Percentiles rank a stretch among this genome's conserved stretches.
Conservation (phyloP, 441 rosid species). For the Breynia disticha region DNA sequence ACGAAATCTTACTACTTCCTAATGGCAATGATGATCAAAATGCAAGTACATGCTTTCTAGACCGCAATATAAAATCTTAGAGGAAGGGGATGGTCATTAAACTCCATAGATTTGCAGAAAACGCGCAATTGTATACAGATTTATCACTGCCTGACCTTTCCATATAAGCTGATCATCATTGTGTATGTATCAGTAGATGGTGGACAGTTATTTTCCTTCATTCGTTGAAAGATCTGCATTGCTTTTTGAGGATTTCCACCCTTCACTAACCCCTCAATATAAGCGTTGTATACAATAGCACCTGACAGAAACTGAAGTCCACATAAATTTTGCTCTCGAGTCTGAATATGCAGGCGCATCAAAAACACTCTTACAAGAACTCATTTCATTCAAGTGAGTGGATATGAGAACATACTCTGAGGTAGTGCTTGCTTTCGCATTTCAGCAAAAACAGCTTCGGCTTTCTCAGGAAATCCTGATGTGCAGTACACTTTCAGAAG, state of each 20-base stretch:
- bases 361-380: too few relatives aligned
- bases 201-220: constrained; percentile 61
- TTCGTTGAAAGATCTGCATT: constrained; percentile 51
- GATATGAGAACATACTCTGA: constrained; percentile 46
- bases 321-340: not conserved
- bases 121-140: not conserved
- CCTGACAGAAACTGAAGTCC: constrained; percentile 28
- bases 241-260: constrained; percentile 56
- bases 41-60: too few relatives aligned
- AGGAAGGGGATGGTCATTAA: not conserved
- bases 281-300: constrained; percentile 67
- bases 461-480: constrained; percentile 46
- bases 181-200: constrained; percentile 72
- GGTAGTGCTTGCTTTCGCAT: constrained; percentile 65
- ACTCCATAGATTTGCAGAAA: too few relatives aligned
- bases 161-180: constrained; percentile 73
- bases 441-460: constrained; percentile 68
- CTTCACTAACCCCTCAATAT: constrained; percentile 72
- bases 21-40: too few relatives aligned
- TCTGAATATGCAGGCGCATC: not conserved
- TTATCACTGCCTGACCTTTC: constrained; percentile 57
- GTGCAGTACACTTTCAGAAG: constrained; percentile 73
- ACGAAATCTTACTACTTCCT: too few relatives aligned
- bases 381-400: not conserved
- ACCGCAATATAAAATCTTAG: too few relatives aligned